Evolutionary conservation across 2,329 filamentous ascomycete species (phyloP).

Genomic region (Magnaporthales sp.): DNA sequence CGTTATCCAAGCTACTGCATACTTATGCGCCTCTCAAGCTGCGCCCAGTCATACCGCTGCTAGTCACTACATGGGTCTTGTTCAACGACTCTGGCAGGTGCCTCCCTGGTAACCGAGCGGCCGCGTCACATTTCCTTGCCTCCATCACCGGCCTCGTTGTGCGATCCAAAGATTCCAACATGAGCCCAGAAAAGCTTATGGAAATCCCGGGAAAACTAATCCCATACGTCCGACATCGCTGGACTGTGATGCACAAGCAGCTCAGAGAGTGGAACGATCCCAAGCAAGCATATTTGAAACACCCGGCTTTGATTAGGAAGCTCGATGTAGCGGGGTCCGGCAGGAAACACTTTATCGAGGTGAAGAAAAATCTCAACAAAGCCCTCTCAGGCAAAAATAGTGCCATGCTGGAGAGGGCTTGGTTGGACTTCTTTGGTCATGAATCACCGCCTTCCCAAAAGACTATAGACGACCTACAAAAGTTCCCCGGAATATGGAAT

Average conservation of each 20-base stretch:
- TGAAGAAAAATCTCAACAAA: neutral
- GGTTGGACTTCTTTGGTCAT: conserved; percentile 2
- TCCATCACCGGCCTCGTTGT: neutral
- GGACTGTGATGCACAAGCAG: neutral
- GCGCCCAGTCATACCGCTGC: conserved; percentile 19
- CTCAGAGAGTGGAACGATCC: neutral
- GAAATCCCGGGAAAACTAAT: neutral
- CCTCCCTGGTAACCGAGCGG: neutral
- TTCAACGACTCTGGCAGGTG: conserved; percentile 22
- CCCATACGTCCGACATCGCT: neutral
- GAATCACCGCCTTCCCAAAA: neutral
- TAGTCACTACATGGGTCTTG: conserved; percentile 28
- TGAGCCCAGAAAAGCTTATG: neutral
- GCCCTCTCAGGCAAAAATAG: neutral
- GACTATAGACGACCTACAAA: conserved; percentile 8
- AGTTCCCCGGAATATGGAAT: conserved; percentile 18
- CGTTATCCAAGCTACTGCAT: conserved; percentile 25
- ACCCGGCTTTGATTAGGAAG: conserved; percentile 16
- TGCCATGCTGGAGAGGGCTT: neutral
- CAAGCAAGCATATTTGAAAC: neutral
- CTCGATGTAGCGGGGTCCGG: conserved; percentile 9
- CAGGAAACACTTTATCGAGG: neutral
- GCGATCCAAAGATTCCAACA: neutral
- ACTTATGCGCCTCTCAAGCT: conserved; percentile 16
- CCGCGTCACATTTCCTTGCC: conserved; percentile 2